Conservation (phyloP, 148 eudicot genomes). For the Spergularia marina region DNA sequence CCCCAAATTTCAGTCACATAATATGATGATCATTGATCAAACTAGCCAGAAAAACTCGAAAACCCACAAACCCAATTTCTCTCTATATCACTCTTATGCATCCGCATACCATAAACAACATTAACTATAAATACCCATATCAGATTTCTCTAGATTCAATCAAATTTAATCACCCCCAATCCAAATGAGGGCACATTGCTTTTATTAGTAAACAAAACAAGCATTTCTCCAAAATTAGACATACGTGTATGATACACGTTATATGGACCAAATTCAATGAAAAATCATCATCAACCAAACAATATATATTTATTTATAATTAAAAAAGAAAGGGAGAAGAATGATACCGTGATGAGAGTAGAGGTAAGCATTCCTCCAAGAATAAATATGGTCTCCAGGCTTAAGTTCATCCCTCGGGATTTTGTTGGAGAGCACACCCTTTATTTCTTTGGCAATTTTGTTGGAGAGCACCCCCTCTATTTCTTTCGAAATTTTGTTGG, state of each 20-base stretch:
- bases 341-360: constrained; percentile 65
- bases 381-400: constrained; percentile 73
- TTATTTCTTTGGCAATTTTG: constrained; percentile 31
- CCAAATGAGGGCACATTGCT: background rate
- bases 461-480: constrained; percentile 49
- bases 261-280: too few relatives aligned
- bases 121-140: constrained; percentile 2
- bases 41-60: background rate
- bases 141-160: background rate
- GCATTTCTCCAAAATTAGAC: too few relatives aligned
- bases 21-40: too few relatives aligned
- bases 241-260: too few relatives aligned
- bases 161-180: background rate
- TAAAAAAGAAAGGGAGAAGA: background rate
- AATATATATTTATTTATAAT: too few relatives aligned
- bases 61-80: background rate
- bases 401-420: constrained; percentile 42
- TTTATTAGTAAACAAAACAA: background rate
- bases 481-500: background rate
- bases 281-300: too few relatives aligned
- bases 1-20: too few relatives aligned
- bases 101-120: background rate
- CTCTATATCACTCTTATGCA: background rate
- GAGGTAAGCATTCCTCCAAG: constrained; percentile 59
- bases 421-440: constrained; percentile 58